These are phyloP conservation scores for Penicillium bialowiezense DNA, from an alignment of 495 filamentous ascomycete species.

Conservation along the genomic window DNA sequence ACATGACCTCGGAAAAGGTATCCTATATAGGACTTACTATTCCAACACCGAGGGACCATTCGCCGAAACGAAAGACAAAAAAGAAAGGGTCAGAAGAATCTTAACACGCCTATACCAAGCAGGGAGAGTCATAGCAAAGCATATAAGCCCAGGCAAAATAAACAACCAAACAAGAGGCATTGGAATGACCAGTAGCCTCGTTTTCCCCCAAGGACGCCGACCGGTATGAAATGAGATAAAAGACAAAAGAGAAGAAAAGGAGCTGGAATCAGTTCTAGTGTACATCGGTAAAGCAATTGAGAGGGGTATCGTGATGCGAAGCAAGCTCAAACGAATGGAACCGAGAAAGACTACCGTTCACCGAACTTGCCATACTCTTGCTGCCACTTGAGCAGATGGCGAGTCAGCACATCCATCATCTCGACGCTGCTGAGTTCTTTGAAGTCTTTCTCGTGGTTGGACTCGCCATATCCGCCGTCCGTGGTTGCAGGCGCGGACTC, in stretches of 20 bases:
- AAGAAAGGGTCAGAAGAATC: constrained; percentile 1
- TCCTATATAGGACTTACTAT: constrained; percentile 13
- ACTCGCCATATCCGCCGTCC: constrained; percentile 26
- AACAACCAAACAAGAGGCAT: background rate
- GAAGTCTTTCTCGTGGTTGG: constrained; percentile 51
- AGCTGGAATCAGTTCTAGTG: constrained; percentile 15
- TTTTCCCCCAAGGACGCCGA: constrained; percentile 19
- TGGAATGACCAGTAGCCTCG: constrained; percentile 4
- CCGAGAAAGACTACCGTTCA: constrained; percentile 36
- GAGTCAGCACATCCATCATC: constrained; percentile 80
- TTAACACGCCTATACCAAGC: background rate
- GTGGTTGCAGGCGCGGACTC: constrained; percentile 30
- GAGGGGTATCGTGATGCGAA: constrained; percentile 28
- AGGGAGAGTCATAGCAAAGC: constrained; percentile 3
- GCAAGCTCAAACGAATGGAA: constrained; percentile 8
- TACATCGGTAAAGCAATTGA: constrained; percentile 23
- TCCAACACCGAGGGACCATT: constrained; percentile 16
- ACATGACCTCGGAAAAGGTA: constrained; percentile 3
- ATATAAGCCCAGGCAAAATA: constrained; percentile 7
- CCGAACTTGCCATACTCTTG: constrained; percentile 56
- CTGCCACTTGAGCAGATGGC: constrained; percentile 76
- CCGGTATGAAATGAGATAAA: constrained; percentile 13
- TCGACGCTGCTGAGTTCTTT: constrained; percentile 66
- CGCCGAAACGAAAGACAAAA: background rate
- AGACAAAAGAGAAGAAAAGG: constrained; percentile 8